phyloP scores from a whole-genome alignment of 208 protist species.

The Leptomonas seymouri region DNA sequence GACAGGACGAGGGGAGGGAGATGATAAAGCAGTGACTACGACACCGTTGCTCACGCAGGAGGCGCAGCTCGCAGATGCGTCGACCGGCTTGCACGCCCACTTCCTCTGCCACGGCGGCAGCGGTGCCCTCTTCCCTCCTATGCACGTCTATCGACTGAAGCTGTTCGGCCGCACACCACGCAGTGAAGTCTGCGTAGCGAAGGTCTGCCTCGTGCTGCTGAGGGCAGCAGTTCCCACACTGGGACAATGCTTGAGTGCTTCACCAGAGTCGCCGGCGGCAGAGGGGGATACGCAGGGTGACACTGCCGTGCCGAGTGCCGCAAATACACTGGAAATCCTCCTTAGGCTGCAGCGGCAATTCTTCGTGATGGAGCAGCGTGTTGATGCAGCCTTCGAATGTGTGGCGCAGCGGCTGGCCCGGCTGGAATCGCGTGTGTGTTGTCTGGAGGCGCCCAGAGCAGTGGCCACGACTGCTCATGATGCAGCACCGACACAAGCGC shows the following conservation, averaged over 20 bases:
- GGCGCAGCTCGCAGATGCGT: slow-evolving; percentile 14
- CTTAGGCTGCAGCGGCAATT: slow-evolving; percentile 9
- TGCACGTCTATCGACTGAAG: slow-evolving; percentile 23
- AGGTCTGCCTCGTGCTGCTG: slow-evolving; percentile 12
- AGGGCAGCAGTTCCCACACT: neutral
- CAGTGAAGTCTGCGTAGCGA: slow-evolving; percentile 1
- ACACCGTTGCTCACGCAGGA: slow-evolving; percentile 32
- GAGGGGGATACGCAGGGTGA: neutral
- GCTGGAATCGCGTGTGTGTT: slow-evolving; percentile 5
- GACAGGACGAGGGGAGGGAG: neutral
- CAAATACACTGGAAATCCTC: neutral
- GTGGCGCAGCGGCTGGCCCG: neutral
- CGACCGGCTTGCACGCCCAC: slow-evolving; percentile 8
- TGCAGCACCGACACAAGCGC: too few species aligned
- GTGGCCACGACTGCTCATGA: too few species aligned
- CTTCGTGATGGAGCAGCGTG: slow-evolving; percentile 15
- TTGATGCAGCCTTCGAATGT: slow-evolving; percentile 8
- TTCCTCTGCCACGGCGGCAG: slow-evolving; percentile 27
- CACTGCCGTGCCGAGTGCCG: neutral
- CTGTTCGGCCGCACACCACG: slow-evolving; percentile 18
- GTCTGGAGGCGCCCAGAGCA: neutral
- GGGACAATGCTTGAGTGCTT: neutral
- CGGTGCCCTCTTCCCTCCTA: slow-evolving; percentile 14
- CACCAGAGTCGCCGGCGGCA: neutral
- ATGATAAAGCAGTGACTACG: neutral